A percentile compares a stretch with the other conserved stretches of the same genome.
Evolutionary conservation across 2,329 filamentous ascomycete genomes (phyloP).

Genomic region (Diaporthe longicolla): DNA sequence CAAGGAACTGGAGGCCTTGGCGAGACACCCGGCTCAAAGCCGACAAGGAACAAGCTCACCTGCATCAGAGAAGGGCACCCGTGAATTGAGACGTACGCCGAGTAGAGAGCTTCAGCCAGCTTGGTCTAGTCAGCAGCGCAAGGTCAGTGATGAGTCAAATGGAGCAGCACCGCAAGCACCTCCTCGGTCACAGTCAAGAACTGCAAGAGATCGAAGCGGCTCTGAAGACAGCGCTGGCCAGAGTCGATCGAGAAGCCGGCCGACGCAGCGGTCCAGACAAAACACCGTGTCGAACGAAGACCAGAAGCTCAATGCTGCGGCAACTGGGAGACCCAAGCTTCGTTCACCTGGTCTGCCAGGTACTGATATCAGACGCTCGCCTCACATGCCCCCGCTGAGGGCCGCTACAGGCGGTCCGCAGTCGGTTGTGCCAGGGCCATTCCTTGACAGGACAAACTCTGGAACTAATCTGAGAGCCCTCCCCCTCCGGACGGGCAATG

Average conservation of each 20-base stretch:
- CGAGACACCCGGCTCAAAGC: slow-evolving; percentile 51
- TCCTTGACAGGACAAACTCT: slow-evolving; percentile 49
- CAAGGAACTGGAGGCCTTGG: slow-evolving; percentile 66
- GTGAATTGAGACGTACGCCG: slow-evolving; percentile 51
- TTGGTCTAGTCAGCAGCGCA: slow-evolving; percentile 60
- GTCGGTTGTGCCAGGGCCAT: slow-evolving; percentile 45
- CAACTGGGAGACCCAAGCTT: slow-evolving; percentile 50
- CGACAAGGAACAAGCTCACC: slow-evolving; percentile 24
- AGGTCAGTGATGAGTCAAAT: slow-evolving; percentile 58
- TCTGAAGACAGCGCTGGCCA: slow-evolving; percentile 66
- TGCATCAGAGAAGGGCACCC: slow-evolving; percentile 14
- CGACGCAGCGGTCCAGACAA: slow-evolving; percentile 55
- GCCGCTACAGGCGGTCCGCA: slow-evolving; percentile 50
- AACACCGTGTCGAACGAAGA: slow-evolving; percentile 56
- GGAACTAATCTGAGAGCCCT: slow-evolving; percentile 54
- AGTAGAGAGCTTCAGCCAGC: slow-evolving; percentile 60
- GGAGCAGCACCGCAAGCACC: slow-evolving; percentile 47
- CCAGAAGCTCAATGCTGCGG: slow-evolving; percentile 50
- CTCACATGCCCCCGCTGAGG: slow-evolving; percentile 61
- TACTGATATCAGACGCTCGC: slow-evolving; percentile 63
- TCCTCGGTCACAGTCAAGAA: slow-evolving; percentile 50
- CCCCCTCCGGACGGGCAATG: slow-evolving; percentile 51
- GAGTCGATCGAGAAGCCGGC: slow-evolving; percentile 57
- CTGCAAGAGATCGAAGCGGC: slow-evolving; percentile 67
- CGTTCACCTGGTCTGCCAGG: slow-evolving; percentile 64